These are phyloP conservation scores for Penicillium taxi DNA, from an alignment of 495 filamentous ascomycete genomes.

Conservation along the genomic window DNA sequence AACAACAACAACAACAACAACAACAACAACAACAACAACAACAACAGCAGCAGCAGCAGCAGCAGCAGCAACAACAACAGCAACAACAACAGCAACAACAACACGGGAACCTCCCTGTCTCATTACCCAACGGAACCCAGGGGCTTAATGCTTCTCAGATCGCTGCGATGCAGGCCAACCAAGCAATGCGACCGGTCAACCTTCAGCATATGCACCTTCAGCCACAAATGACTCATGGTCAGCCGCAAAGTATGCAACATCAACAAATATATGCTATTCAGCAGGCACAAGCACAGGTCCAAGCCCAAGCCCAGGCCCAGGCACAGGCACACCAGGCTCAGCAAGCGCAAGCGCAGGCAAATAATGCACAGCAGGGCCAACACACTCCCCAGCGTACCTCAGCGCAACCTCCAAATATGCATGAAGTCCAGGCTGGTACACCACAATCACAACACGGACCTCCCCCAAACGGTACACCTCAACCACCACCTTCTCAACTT, in stretches of 20 bases:
- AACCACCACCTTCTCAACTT: conserved; percentile 42
- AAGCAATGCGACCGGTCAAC: conserved; percentile 38
- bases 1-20: conserved; percentile 44
- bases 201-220: conserved; percentile 39
- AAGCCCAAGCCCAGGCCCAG: conserved; percentile 27
- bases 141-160: conserved; percentile 48
- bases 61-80: conserved; percentile 43
- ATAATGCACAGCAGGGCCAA: conserved; percentile 33
- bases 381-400: conserved; percentile 42
- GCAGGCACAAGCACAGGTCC: conserved; percentile 34
- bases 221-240: conserved; percentile 45
- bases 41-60: conserved; percentile 43
- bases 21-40: conserved; percentile 45
- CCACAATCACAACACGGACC: conserved; percentile 49
- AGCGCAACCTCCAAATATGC: conserved; percentile 38
- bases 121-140: conserved; percentile 53
- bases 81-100: conserved; percentile 47
- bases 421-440: conserved; percentile 41
- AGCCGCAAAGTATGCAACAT: conserved; percentile 43
- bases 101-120: conserved; percentile 44
- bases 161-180: conserved; percentile 46
- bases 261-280: conserved; percentile 41
- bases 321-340: conserved; percentile 34
- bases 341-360: conserved; percentile 35
- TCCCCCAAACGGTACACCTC: conserved; percentile 41